A percentile compares a stretch with the other conserved stretches of the same genome.
phyloP scores from a whole-genome alignment of 805 yeast species.

The Candida pseudofarinosa region DNA sequence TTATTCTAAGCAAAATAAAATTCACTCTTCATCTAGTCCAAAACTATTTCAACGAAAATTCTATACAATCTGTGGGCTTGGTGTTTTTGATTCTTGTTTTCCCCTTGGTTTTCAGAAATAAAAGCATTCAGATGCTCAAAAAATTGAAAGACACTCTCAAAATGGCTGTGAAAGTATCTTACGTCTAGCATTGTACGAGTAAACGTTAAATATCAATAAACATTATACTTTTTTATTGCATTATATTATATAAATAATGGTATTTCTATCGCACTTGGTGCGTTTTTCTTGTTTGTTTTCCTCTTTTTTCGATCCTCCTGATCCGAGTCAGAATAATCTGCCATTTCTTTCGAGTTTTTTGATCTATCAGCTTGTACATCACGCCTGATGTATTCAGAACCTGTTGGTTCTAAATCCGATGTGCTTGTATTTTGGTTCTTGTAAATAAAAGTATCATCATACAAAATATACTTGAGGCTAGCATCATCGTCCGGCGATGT shows the following conservation, averaged over 20 bases:
- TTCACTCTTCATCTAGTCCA: slow-evolving; percentile 17
- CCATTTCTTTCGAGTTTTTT: background rate
- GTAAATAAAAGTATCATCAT: slow-evolving; percentile 15
- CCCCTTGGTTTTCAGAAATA: slow-evolving; percentile 17
- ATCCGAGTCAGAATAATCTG: background rate
- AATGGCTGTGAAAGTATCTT: slow-evolving; percentile 44
- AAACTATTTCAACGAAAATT: slow-evolving; percentile 22
- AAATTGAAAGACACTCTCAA: slow-evolving; percentile 30
- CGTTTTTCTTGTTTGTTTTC: slow-evolving; percentile 14
- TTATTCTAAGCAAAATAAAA: slow-evolving; percentile 13
- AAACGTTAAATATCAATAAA: background rate
- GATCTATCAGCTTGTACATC: slow-evolving; percentile 5
- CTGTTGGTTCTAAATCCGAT: background rate
- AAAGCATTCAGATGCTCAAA: slow-evolving; percentile 25
- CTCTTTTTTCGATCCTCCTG: slow-evolving; percentile 1
- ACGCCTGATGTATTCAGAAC: background rate
- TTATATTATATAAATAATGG: slow-evolving; percentile 34
- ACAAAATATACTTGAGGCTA: slow-evolving; percentile 20
- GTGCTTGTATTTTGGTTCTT: background rate
- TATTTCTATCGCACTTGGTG: slow-evolving; percentile 43
- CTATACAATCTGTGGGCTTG: slow-evolving; percentile 22
- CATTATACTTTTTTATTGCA: background rate
- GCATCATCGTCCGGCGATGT: background rate
- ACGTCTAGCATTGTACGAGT: slow-evolving; percentile 19
- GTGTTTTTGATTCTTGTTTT: slow-evolving; percentile 18